Evolutionary conservation across 2,329 filamentous ascomycete species (phyloP).

Genomic region (Cytospora chrysosperma): DNA sequence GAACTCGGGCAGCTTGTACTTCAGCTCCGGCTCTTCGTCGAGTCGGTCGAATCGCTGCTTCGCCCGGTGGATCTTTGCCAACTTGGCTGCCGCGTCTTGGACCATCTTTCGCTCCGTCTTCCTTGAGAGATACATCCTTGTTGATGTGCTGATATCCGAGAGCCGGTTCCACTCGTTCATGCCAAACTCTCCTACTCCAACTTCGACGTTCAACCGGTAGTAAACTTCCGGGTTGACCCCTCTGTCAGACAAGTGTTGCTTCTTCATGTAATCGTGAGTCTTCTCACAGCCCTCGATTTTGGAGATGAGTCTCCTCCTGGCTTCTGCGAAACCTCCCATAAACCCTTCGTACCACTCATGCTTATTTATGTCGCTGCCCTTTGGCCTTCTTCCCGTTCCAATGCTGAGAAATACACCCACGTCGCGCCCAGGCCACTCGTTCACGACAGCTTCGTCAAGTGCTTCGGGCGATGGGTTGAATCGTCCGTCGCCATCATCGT

Average conservation of each 20-base stretch:
- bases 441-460: constrained; percentile 85
- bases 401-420: constrained; percentile 90
- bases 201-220: constrained; percentile 93
- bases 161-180: constrained; percentile 98
- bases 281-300: constrained; percentile 96
- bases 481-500: constrained; percentile 86
- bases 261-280: constrained; percentile 83
- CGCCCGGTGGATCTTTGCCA: constrained; percentile 79
- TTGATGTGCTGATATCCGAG: constrained; percentile 93
- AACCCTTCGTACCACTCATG: constrained; percentile 94
- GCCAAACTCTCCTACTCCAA: constrained; percentile 93
- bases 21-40: constrained; percentile 42
- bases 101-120: constrained; percentile 75
- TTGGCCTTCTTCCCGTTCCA: constrained; percentile 83
- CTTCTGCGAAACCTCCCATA: constrained; percentile 88
- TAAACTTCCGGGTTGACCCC: constrained; percentile 88
- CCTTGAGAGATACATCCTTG: constrained; percentile 76
- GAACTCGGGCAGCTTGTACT: constrained; percentile 40
- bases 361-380: constrained; percentile 63
- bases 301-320: constrained; percentile 74
- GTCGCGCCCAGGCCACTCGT: constrained; percentile 93
- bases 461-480: constrained; percentile 88
- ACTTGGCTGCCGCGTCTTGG: constrained; percentile 71
- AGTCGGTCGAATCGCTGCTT: constrained; percentile 64
- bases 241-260: constrained; percentile 72